Evolutionary conservation across 1,284 basidiomycete species (phyloP).

Genomic region (Paramarasmius palmivorus): DNA sequence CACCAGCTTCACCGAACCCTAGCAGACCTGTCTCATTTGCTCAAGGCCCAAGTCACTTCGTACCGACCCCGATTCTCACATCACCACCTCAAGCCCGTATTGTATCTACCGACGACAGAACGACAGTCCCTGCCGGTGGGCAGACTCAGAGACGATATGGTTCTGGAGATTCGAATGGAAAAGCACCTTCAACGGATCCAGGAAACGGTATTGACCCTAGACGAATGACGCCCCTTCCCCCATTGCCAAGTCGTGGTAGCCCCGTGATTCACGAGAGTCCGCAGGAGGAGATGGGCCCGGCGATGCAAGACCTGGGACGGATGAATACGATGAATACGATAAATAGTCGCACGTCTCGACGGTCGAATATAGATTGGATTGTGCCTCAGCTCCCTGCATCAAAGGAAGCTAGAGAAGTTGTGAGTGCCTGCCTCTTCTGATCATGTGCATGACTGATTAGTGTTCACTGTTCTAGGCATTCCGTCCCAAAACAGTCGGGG

Average conservation of each 20-base stretch:
- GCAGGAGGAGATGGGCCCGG: not conserved
- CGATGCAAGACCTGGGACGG: not conserved
- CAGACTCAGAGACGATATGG: too few relatives aligned
- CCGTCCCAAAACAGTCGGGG: constrained; percentile 36
- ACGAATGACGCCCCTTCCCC: not conserved
- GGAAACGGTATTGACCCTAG: not conserved
- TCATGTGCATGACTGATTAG: not conserved
- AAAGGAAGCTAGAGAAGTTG: not conserved
- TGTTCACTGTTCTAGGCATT: not conserved
- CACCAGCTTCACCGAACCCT: not conserved
- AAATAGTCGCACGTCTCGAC: constrained; percentile 11
- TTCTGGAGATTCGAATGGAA: not conserved
- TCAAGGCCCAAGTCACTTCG: not conserved
- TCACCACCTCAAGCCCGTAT: not conserved
- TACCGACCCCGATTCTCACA: not conserved
- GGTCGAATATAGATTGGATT: constrained; percentile 33
- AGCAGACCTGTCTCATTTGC: not conserved
- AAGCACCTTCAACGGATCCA: not conserved
- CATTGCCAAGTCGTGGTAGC: not conserved
- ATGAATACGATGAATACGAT: not conserved
- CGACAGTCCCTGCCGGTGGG: too few relatives aligned
- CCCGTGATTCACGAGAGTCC: not conserved
- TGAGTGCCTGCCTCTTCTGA: not conserved
- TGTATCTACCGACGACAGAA: not conserved
- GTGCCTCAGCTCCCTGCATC: constrained; percentile 30